Conservation (phyloP, 106 monocot species). For the Dactylorhiza incarnata region DNA sequence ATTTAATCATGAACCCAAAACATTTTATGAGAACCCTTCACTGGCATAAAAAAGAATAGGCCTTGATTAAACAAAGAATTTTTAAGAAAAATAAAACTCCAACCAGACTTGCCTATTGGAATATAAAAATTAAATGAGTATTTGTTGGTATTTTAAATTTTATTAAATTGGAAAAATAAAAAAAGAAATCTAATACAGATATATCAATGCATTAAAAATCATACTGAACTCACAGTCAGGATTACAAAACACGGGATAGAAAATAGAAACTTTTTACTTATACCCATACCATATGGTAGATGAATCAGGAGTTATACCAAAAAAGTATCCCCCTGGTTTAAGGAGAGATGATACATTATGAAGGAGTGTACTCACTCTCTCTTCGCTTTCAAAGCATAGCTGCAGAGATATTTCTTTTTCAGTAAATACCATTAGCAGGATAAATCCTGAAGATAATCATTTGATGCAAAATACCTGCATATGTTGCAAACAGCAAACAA, state of each 20-base stretch:
- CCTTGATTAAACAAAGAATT: neutral
- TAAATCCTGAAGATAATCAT: neutral
- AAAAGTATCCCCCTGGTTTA: conserved; percentile 93
- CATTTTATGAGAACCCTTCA: neutral
- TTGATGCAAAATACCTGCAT: conserved; percentile 43
- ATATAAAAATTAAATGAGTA: neutral
- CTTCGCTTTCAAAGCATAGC: conserved; percentile 87
- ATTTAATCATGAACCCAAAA: neutral
- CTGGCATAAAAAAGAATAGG: conserved; percentile 1
- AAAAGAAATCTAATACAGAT: neutral
- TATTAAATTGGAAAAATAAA: neutral
- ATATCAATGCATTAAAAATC: neutral
- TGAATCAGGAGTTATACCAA: conserved; percentile 90
- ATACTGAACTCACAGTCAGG: neutral
- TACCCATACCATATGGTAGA: conserved; percentile 88
- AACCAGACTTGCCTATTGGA: neutral
- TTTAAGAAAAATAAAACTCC: neutral
- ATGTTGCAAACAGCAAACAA: conserved; percentile 89
- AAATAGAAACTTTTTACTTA: neutral
- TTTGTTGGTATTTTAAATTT: neutral
- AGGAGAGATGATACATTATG: conserved; percentile 75
- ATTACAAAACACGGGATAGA: neutral
- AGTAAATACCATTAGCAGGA: conserved; percentile 1
- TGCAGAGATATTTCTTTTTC: conserved; percentile 10
- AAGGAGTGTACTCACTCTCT: conserved; percentile 63